Base-by-base conservation (phyloP, 2,329 filamentous ascomycete genomes). In the Zarea fungicola region DNA sequence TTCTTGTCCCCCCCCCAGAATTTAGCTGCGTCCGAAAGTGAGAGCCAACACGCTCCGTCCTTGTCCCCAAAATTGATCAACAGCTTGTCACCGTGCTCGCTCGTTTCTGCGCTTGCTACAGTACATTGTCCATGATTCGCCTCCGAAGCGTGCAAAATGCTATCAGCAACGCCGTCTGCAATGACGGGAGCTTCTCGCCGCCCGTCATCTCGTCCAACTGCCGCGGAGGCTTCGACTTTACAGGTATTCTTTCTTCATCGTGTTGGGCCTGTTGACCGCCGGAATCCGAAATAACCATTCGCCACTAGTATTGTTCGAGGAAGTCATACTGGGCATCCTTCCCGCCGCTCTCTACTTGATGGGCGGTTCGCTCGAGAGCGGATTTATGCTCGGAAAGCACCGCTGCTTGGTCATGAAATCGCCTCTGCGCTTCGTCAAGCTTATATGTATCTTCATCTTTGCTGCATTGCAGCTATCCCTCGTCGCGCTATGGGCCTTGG, bases 191-290 rank as follows among this genome's bases (percentile, higher is more conserved):
- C 39, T 41, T 41, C 39, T 28, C 23, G 23, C 39, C 39, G 23
- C 23, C 39, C 25, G 39, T 41, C 39, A 29, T 29, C 39, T 29
- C 39, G 23, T 16, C 23, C 39, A 29, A 28, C 39, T 51, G 49
- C 14, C 36, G 49, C 10, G 49, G 49, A 35, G 49, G 42, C 9
- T 46, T 51, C 37, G 49, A 51, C 22, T 51, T 51, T 25, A 51
- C 49, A 16, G 42, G 42, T 51, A 18, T 25, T 25, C 25, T 44
- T 32, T 31, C 16, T 31, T 44, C 26, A 44, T 31, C 10, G 25
- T 44, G 42, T 13, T 31, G 22, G 42, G 13, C 28, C 5, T 32
- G 18, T 11, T 36, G 34, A 36, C 13, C 18, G 34, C 34, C 34
- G 34, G 8, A 36, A 36, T 36, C 16, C 34, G 34, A 36, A 36